These are phyloP conservation scores for Mycena galopus DNA, from an alignment of 768 basidiomycete genomes.

Conservation along the genomic window DNA sequence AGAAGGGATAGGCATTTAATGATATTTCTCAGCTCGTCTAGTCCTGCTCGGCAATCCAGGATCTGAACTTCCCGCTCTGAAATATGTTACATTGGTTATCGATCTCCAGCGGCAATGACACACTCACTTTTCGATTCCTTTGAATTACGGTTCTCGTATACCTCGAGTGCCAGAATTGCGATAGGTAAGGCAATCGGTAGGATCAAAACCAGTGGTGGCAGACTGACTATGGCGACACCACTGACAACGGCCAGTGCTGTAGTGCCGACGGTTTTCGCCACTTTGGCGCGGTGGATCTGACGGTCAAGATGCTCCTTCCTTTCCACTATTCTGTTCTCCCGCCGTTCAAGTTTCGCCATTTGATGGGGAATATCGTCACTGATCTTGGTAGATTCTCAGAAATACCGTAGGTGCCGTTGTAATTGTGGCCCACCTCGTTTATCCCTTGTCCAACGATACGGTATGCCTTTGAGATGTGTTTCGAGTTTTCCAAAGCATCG, in stretches of 20 bases:
- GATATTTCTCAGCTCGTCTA: constrained; percentile 1
- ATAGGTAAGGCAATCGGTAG: constrained; percentile 36
- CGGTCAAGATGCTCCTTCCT: constrained; percentile 26
- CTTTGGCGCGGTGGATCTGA: constrained; percentile 17
- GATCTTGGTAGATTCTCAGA: constrained; percentile 24
- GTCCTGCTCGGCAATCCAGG: constrained; percentile 1
- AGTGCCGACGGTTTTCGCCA: constrained; percentile 29
- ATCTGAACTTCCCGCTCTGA: constrained; percentile 33
- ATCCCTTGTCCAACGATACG: constrained; percentile 15
- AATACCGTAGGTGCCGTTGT: too few species aligned
- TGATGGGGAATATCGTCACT: constrained; percentile 27
- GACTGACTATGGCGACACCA: constrained; percentile 26
- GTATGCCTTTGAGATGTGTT: neutral
- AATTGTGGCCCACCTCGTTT: neutral
- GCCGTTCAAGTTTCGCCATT: constrained; percentile 27
- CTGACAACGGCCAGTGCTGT: constrained; percentile 35
- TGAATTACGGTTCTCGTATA: constrained; percentile 24
- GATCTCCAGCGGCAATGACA: neutral
- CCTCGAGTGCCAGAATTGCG: constrained; percentile 31
- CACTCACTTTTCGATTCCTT: constrained; percentile 34
- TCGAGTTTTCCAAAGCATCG: constrained; percentile 13
- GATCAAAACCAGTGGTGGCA: constrained; percentile 37
- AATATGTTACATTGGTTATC: neutral
- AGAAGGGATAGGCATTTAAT: neutral
- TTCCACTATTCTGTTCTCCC: constrained; percentile 1